These are phyloP conservation scores for Tricharina praecox DNA, from an alignment of 495 filamentous ascomycete species.

Conservation along the genomic window DNA sequence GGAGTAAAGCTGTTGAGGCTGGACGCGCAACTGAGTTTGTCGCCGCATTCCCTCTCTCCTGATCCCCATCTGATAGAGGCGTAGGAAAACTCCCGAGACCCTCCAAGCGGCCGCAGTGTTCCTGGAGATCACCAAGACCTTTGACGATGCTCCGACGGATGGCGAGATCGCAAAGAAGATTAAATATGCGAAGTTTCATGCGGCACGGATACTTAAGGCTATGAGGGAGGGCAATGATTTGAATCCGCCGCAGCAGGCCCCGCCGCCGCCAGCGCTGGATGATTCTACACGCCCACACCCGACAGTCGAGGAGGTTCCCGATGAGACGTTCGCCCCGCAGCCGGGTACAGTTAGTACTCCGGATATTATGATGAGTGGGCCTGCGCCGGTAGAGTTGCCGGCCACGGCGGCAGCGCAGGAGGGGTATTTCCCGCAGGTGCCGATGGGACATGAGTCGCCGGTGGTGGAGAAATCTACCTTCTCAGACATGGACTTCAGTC, in stretches of 20 bases:
- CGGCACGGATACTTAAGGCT: slow-evolving; percentile 74
- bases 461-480: too few relatives aligned
- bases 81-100: slow-evolving; percentile 79
- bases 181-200: slow-evolving; percentile 93
- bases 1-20: slow-evolving; percentile 60
- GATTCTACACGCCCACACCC: slow-evolving; percentile 27
- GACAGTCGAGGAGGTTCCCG: slow-evolving; percentile 35
- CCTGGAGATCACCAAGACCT: slow-evolving; percentile 71
- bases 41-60: not conserved
- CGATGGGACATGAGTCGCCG: too few relatives aligned
- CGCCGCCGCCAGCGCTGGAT: slow-evolving; percentile 24
- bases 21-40: slow-evolving; percentile 70
- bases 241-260: slow-evolving; percentile 36
- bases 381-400: not conserved
- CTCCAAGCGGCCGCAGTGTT: slow-evolving; percentile 85
- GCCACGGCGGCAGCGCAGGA: not conserved
- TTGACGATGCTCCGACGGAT: slow-evolving; percentile 44
- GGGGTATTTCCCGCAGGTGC: not conserved
- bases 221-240: slow-evolving; percentile 83
- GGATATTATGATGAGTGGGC: not conserved
- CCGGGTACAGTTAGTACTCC: not conserved
- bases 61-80: slow-evolving; percentile 4
- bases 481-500: too few relatives aligned
- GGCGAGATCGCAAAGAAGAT: slow-evolving; percentile 45
- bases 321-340: slow-evolving; percentile 27